phyloP scores from a whole-genome alignment of 257 asterid species.

The Capsicum rhomboideum region DNA sequence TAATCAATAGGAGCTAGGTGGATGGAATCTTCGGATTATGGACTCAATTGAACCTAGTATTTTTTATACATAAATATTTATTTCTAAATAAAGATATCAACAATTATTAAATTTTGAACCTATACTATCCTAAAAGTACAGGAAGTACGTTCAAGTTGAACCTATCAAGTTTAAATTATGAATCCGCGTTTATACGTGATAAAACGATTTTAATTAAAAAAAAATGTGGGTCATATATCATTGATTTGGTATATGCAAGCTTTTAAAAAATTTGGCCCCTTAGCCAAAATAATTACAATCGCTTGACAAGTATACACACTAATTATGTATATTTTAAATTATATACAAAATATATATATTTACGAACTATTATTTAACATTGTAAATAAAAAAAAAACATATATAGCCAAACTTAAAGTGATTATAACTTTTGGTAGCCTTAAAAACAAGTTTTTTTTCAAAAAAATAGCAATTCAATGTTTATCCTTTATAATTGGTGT shows the following conservation, averaged over 20 bases:
- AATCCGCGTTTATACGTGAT: not conserved
- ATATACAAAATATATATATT: no score
- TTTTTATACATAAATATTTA: not conserved
- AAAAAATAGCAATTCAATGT: no score
- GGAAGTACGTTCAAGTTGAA: not conserved
- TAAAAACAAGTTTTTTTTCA: no score
- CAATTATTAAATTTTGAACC: not conserved
- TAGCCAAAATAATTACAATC: not conserved
- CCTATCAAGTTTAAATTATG: not conserved
- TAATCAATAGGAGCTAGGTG: not conserved
- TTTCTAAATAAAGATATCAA: not conserved
- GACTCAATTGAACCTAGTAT: not conserved
- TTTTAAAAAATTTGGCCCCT: no score
- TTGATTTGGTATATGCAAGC: not conserved
- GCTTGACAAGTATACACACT: not conserved
- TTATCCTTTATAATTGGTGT: no score
- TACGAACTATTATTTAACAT: no score
- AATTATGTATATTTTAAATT: not conserved
- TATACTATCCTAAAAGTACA: no score
- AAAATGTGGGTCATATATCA: not conserved
- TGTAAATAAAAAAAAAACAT: no score
- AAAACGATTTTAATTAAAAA: not conserved
- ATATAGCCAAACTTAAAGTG: no score
- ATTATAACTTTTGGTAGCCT: no score
- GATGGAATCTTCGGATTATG: not conserved